These are phyloP conservation scores for Coemansia sp. DNA, from an alignment of 192 early-diverging fungal genomes.

Conservation along the genomic window DNA sequence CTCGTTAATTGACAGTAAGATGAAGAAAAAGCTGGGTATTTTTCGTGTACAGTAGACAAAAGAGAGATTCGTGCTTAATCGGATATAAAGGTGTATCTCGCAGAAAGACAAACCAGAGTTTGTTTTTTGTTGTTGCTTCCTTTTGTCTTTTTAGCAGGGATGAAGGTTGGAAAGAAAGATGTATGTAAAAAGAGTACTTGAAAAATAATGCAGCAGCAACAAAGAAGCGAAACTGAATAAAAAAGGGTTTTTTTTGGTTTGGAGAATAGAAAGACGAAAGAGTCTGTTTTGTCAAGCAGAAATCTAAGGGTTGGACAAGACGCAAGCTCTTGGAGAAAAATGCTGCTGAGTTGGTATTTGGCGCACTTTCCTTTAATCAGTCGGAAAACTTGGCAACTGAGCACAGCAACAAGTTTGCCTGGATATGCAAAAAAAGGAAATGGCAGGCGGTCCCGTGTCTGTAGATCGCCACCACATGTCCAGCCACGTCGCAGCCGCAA, in stretches of 20 bases:
- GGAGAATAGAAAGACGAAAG: slow-evolving; percentile 1
- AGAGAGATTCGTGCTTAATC: not conserved
- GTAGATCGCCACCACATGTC: too few relatives aligned
- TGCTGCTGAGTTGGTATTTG: too few relatives aligned
- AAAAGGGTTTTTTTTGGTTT: slow-evolving; percentile 3
- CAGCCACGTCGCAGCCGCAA: too few relatives aligned
- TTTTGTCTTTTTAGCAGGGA: not conserved
- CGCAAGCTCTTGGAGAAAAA: too few relatives aligned
- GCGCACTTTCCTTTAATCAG: too few relatives aligned
- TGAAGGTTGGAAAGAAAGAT: slow-evolving; percentile 4
- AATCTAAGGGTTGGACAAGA: not conserved
- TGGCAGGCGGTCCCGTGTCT: too few relatives aligned
- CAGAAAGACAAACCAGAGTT: too few relatives aligned
- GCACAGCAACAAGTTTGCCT: too few relatives aligned
- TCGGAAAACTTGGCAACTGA: too few relatives aligned
- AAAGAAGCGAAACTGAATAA: not conserved
- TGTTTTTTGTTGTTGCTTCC: too few relatives aligned
- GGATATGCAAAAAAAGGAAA: too few relatives aligned
- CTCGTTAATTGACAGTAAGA: slow-evolving; percentile 1
- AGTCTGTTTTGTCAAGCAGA: not conserved
- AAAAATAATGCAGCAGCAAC: not conserved
- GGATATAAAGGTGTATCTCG: too few relatives aligned
- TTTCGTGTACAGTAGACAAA: not conserved
- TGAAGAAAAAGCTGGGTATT: not conserved
- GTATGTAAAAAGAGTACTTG: slow-evolving; percentile 7